Percentiles rank a stretch among this genome's conserved stretches.
Conservation (phyloP, 2,329 filamentous ascomycete genomes). For the Trichoderma asperellum region DNA sequence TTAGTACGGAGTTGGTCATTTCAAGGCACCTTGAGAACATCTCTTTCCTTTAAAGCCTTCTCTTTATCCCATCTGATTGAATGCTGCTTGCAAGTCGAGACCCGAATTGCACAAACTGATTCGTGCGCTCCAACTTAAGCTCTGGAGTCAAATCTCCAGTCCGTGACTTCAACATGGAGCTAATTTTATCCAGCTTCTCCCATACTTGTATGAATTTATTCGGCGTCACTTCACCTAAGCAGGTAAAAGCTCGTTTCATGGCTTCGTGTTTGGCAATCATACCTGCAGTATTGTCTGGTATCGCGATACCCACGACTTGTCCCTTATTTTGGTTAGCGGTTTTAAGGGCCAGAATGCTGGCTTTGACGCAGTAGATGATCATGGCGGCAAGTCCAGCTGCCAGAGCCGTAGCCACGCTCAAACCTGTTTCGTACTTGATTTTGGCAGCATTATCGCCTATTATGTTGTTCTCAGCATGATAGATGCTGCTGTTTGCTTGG, state of each 20-base stretch:
- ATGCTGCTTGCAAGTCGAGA: no score
- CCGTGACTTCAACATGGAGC: no score
- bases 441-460: no score
- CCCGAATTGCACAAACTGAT: no score
- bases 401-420: conserved; percentile 38
- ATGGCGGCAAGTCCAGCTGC: conserved; percentile 38
- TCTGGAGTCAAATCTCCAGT: no score
- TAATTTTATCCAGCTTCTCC: not conserved
- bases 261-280: not conserved
- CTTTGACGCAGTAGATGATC: conserved; percentile 36
- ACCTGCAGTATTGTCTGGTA: not conserved
- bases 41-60: no score
- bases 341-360: conserved; percentile 2
- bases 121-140: no score
- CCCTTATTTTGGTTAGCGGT: not conserved
- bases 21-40: no score
- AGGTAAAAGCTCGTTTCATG: not conserved
- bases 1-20: no score
- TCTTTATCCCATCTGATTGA: no score
- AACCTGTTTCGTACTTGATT: conserved; percentile 30
- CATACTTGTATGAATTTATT: not conserved
- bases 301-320: not conserved
- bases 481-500: not conserved
- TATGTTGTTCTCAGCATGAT: not conserved
- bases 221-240: not conserved